These are phyloP conservation scores for Aspergillus amoenus DNA, from an alignment of 2,329 filamentous ascomycete genomes.

Conservation along the genomic window DNA sequence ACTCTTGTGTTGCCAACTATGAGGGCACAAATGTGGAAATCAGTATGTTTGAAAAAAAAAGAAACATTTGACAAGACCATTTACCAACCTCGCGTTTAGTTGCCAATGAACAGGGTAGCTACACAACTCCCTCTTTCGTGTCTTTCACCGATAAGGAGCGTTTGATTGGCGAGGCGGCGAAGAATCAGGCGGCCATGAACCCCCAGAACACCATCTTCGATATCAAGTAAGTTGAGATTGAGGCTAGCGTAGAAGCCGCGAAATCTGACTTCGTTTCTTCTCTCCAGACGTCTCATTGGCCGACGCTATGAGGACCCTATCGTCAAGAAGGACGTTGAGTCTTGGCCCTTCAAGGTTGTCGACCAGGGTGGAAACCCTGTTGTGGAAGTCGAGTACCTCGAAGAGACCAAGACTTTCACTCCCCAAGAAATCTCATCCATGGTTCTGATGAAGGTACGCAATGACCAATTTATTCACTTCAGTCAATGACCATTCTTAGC, in stretches of 20 bases:
- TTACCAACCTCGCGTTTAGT: conserved; percentile 47
- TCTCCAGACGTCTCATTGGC: conserved; percentile 85
- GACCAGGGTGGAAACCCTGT: conserved; percentile 85
- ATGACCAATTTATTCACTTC: not conserved
- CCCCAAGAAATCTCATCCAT: conserved; percentile 99
- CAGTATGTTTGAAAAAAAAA: conserved; percentile 60
- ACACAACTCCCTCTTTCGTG: conserved; percentile 98
- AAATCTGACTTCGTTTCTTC: conserved; percentile 7
- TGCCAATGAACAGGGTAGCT: conserved; percentile 99
- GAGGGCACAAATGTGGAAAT: conserved; percentile 99
- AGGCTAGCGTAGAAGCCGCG: not conserved
- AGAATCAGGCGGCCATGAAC: conserved; percentile 99
- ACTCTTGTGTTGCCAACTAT: conserved; percentile 99
- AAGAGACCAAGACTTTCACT: conserved; percentile 92
- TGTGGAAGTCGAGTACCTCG: conserved; percentile 94
- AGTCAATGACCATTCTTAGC: not conserved
- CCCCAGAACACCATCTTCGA: conserved; percentile 97
- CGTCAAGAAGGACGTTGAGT: conserved; percentile 98
- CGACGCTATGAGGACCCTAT: conserved; percentile 91
- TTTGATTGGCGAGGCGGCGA: conserved; percentile 98
- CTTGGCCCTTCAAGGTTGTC: conserved; percentile 98
- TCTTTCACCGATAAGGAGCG: conserved; percentile 99
- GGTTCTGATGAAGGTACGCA: conserved; percentile 88
- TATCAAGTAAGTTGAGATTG: conserved; percentile 72
- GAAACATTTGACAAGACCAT: not conserved